Evolutionary conservation across 2,329 filamentous ascomycete species (phyloP).

Genomic region (Hymenoscyphus infarciens): DNA sequence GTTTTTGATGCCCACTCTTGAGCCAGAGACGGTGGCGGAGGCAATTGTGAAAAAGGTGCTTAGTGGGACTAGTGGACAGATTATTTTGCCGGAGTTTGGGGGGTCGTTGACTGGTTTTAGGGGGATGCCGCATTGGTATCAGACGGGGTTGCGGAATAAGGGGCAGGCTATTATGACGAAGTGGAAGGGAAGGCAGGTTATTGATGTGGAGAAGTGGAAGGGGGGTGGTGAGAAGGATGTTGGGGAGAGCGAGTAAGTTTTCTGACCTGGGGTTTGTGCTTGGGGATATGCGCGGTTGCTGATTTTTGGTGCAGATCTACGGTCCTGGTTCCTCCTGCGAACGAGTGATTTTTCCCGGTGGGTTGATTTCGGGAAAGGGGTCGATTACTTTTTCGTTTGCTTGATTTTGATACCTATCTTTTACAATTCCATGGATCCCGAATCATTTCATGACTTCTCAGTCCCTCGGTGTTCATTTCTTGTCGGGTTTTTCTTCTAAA

Average conservation of each 20-base stretch:
- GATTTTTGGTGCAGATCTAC: conserved; percentile 21
- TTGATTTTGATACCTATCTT: too few species aligned
- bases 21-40: conserved; percentile 61
- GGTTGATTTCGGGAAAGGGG: too few species aligned
- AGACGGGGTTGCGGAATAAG: conserved; percentile 48
- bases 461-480: too few species aligned
- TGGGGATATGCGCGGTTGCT: neutral
- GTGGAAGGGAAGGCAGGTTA: conserved; percentile 34
- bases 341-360: conserved; percentile 4
- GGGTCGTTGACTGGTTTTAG: neutral
- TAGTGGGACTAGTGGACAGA: conserved; percentile 52
- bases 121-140: conserved; percentile 59
- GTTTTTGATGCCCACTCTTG: conserved; percentile 44
- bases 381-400: too few species aligned
- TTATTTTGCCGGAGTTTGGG: conserved; percentile 45
- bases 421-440: too few species aligned
- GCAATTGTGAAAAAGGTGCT: conserved; percentile 59
- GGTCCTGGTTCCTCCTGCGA: conserved; percentile 23
- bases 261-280: neutral
- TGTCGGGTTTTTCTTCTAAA: too few species aligned
- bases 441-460: too few species aligned
- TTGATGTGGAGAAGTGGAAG: conserved; percentile 33
- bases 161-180: conserved; percentile 30
- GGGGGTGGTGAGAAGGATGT: conserved; percentile 19
- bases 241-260: conserved; percentile 30